Conservation (phyloP, 345 rosid genomes). For the Viola odorata region DNA sequence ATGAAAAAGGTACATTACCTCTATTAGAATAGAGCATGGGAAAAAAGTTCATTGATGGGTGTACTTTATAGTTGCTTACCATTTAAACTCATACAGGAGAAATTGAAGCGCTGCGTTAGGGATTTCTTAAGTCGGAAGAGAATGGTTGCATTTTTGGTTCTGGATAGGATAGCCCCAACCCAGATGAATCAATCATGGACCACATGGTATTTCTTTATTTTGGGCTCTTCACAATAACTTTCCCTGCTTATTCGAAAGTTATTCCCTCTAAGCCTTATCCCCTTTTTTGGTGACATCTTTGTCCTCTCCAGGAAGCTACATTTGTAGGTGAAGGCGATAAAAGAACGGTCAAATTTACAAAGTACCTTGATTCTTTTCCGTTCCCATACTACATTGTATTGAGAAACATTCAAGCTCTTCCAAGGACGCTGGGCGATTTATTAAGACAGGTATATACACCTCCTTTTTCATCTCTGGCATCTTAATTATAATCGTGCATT, state of each 20-base stretch:
- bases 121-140: slow-evolving; percentile 68
- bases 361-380: slow-evolving; percentile 83
- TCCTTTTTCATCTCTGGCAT: not conserved
- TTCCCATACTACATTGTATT: slow-evolving; percentile 81
- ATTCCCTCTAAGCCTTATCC: not conserved
- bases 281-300: not conserved
- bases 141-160: slow-evolving; percentile 84
- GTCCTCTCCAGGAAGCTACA: slow-evolving; percentile 49
- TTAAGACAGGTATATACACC: slow-evolving; percentile 78
- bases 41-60: too few species aligned
- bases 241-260: not conserved
- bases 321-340: slow-evolving; percentile 30
- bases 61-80: not conserved
- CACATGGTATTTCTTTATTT: slow-evolving; percentile 39
- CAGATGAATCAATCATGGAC: slow-evolving; percentile 63
- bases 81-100: slow-evolving; percentile 35
- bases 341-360: slow-evolving; percentile 31
- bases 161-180: slow-evolving; percentile 46
- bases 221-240: not conserved
- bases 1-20: slow-evolving; percentile 59
- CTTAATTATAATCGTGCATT: not conserved
- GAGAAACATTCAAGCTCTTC: slow-evolving; percentile 77
- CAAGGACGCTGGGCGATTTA: slow-evolving; percentile 75
- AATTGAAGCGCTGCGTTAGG: slow-evolving; percentile 62
- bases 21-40: too few species aligned